phyloP scores from a whole-genome alignment of 371 early-diverging fungal genomes.

The Umbelopsis sp. region DNA sequence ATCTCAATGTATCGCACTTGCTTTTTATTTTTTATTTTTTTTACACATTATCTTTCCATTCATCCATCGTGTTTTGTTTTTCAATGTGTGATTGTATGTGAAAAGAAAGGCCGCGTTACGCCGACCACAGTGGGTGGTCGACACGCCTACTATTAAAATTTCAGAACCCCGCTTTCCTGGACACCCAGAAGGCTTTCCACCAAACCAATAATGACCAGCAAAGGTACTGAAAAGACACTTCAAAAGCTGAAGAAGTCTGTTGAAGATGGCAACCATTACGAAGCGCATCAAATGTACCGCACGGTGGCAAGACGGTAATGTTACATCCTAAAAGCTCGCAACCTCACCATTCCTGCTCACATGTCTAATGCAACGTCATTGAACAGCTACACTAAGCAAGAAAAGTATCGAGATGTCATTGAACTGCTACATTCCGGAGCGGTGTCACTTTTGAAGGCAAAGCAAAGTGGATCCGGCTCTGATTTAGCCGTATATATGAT shows the following conservation, averaged over 20 bases:
- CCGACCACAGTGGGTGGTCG: no score
- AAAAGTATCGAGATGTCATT: constrained; percentile 77
- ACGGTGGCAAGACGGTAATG: constrained; percentile 84
- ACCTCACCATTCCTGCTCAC: background rate
- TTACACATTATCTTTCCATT: background rate
- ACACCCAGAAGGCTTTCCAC: background rate
- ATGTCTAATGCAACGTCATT: background rate
- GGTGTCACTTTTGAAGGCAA: constrained; percentile 71
- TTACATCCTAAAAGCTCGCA: background rate
- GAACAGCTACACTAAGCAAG: constrained; percentile 80
- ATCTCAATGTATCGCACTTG: no score
- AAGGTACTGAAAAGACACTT: constrained; percentile 74
- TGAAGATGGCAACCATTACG: constrained; percentile 87
- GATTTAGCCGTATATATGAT: constrained; percentile 85
- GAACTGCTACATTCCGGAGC: constrained; percentile 81
- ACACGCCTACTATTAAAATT: no score
- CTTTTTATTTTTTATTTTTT: background rate
- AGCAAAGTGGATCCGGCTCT: constrained; percentile 83
- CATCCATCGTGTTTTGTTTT: no score
- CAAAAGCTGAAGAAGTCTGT: constrained; percentile 70
- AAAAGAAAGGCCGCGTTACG: no score
- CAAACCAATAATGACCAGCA: constrained; percentile 43
- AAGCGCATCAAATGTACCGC: constrained; percentile 92
- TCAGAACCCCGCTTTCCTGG: no score
- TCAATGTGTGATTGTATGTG: no score